Evolutionary conservation across 768 basidiomycete species (phyloP).

Genomic region (Podaxis sp.): DNA sequence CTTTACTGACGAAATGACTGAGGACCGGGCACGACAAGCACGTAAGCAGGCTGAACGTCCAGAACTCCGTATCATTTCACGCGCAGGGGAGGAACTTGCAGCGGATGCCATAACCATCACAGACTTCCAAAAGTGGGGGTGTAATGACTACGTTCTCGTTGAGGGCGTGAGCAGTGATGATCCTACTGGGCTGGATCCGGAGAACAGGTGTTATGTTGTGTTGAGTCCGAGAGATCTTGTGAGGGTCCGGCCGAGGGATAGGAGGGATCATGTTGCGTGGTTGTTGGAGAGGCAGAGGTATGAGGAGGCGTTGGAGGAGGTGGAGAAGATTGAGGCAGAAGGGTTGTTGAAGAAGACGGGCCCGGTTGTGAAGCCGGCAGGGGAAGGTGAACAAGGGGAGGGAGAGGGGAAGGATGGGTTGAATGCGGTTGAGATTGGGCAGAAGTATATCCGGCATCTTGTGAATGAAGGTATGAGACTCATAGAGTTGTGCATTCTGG

Average conservation of each 20-base stretch:
- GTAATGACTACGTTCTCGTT: slow-evolving; percentile 85
- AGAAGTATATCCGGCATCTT: slow-evolving; percentile 85
- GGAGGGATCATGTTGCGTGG: slow-evolving; percentile 89
- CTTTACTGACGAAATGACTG: slow-evolving; percentile 67
- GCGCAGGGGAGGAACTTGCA: slow-evolving; percentile 83
- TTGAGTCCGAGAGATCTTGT: slow-evolving; percentile 86
- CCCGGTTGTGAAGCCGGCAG: slow-evolving; percentile 1
- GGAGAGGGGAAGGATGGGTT: slow-evolving; percentile 40
- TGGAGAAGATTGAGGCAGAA: slow-evolving; percentile 62
- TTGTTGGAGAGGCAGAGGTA: slow-evolving; percentile 82
- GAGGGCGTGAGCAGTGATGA: slow-evolving; percentile 40
- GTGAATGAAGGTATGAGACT: slow-evolving; percentile 65
- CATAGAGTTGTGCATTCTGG: not conserved
- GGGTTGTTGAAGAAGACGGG: slow-evolving; percentile 22
- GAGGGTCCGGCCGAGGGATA: slow-evolving; percentile 83
- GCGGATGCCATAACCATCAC: slow-evolving; percentile 80
- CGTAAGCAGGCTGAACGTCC: slow-evolving; percentile 89
- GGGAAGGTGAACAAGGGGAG: slow-evolving; percentile 13
- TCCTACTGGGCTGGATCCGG: slow-evolving; percentile 24
- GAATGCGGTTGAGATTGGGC: slow-evolving; percentile 70
- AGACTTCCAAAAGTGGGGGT: slow-evolving; percentile 81
- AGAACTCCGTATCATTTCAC: slow-evolving; percentile 89
- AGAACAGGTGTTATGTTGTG: slow-evolving; percentile 70
- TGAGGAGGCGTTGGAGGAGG: slow-evolving; percentile 83
- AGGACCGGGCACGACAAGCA: slow-evolving; percentile 70